Base-by-base conservation (phyloP, 1,139 yeast species). In the Trichomonascaceae sp. region DNA sequence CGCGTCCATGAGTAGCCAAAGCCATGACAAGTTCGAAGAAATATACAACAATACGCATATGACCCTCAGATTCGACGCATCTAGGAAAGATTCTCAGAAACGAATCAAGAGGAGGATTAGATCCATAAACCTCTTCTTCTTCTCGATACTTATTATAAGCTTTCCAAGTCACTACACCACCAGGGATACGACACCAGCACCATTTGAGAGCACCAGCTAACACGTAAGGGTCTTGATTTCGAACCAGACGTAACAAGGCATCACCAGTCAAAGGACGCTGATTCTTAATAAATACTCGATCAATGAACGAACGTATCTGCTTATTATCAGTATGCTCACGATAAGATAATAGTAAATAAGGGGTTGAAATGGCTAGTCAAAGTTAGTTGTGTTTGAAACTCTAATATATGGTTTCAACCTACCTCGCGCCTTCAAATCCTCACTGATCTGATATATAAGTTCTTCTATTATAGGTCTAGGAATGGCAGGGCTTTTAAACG, bases 21-120 rank as follows among this genome's bases (percentile, higher is more conserved):
- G 89, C 79, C 10, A 89, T 86, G 52, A 90, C 72, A 50, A 90
- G 74, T 65, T 90, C 96, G 64, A 89, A 79, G 65, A 89, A 90
- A 67, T 87, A 95, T 66, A 87, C 87, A 5, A 88, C 93, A 9
- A 90, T 87, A 1, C 93, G 85, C 0, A 96, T 96, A 72, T 89
- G 96, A 9, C 91, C 85, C 2, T 93, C 88, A 0, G 95, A 85
- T 8, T 86, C 80, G 32, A 88, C 74, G 68, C 95, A 87, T 58
- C 83, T 83, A 5, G 96, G 96, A 88, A 89, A 85, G 53, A 85
- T 80, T 51, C 84, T 84, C 53, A 87, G 72, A 65, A 89, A 89
- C 0, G 96, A 87, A 45, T 63, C 80, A 77, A 62, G 79, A 76
- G n/a, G 93, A 88, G 63, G 77, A 80, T 41, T 83, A 78, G 19